Percentiles rank a stretch among this genome's conserved stretches.
Evolutionary conservation across 2,329 filamentous ascomycete genomes (phyloP).

Genomic region (Dactylellina leptospora): DNA sequence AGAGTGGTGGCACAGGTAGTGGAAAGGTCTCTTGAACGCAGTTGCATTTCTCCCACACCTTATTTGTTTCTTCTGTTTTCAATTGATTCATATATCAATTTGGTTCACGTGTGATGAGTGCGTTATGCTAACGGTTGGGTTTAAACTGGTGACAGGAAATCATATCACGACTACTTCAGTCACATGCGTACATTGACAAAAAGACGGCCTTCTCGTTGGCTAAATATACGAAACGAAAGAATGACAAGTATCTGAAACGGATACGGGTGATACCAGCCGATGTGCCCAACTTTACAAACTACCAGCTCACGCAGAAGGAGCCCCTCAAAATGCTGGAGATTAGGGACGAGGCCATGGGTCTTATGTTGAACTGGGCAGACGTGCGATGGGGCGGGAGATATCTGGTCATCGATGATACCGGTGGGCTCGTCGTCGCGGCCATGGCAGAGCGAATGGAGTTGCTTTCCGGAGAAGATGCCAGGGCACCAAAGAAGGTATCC

Average conservation of each 20-base stretch:
- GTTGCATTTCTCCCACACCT: neutral
- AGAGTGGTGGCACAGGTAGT: constrained; percentile 73
- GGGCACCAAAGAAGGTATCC: constrained; percentile 86
- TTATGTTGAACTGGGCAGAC: constrained; percentile 89
- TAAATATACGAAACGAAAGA: constrained; percentile 95
- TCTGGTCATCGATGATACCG: constrained; percentile 86
- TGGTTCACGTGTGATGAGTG: too few relatives aligned
- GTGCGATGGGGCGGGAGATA: constrained; percentile 80
- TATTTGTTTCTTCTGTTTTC: constrained; percentile 1
- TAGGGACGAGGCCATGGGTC: constrained; percentile 80
- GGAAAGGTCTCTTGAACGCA: constrained; percentile 60
- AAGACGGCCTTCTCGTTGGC: constrained; percentile 93
- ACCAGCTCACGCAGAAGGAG: constrained; percentile 82
- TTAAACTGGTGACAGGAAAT: constrained; percentile 72
- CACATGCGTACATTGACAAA: constrained; percentile 87
- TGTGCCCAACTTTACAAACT: constrained; percentile 76
- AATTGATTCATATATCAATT: neutral
- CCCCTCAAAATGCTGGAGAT: constrained; percentile 82
- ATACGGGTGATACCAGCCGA: constrained; percentile 88
- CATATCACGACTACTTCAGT: constrained; percentile 89
- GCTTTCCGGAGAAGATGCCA: constrained; percentile 72
- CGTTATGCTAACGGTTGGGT: constrained; percentile 6
- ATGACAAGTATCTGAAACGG: constrained; percentile 87
- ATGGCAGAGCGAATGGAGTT: constrained; percentile 90
- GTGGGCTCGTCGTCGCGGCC: constrained; percentile 80